Percentiles rank a stretch among this genome's conserved stretches.
These are phyloP conservation scores for Maudiozyma serrabonitensis DNA, from an alignment of 805 yeast genomes.

Conservation along the genomic window DNA sequence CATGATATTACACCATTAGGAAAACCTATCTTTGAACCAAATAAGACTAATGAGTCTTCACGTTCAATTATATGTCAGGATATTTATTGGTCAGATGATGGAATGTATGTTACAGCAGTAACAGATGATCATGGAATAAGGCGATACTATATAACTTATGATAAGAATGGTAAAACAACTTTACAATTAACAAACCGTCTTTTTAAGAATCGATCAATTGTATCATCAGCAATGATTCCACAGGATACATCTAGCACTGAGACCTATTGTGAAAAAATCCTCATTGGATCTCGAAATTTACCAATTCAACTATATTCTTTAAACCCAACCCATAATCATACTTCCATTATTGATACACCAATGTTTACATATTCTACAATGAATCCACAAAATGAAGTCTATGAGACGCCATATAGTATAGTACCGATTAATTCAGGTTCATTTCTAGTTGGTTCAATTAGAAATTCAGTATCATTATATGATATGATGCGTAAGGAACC, in stretches of 20 bases:
- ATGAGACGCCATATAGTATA: constrained; percentile 25
- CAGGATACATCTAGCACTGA: constrained; percentile 17
- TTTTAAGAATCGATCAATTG: constrained; percentile 26
- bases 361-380: constrained; percentile 19
- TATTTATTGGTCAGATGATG: constrained; percentile 33
- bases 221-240: constrained; percentile 29
- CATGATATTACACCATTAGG: too few species aligned
- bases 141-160: constrained; percentile 29
- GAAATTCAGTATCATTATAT: constrained; percentile 22
- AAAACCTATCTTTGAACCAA: too few species aligned
- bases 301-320: constrained; percentile 30
- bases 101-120: constrained; percentile 29
- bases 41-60: background rate
- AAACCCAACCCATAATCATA: constrained; percentile 11
- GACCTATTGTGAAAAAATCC: constrained; percentile 14
- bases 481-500: constrained; percentile 25
- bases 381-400: constrained; percentile 29
- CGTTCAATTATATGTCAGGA: constrained; percentile 21
- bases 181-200: constrained; percentile 12
- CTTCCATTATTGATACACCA: constrained; percentile 1
- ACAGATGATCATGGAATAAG: constrained; percentile 33
- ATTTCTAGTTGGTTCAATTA: constrained; percentile 29
- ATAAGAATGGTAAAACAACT: constrained; percentile 6
- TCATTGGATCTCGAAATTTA: constrained; percentile 25
- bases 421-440: constrained; percentile 8